Base-by-base conservation (phyloP, 2,329 filamentous ascomycete genomes). In the Colletotrichum caudatum region DNA sequence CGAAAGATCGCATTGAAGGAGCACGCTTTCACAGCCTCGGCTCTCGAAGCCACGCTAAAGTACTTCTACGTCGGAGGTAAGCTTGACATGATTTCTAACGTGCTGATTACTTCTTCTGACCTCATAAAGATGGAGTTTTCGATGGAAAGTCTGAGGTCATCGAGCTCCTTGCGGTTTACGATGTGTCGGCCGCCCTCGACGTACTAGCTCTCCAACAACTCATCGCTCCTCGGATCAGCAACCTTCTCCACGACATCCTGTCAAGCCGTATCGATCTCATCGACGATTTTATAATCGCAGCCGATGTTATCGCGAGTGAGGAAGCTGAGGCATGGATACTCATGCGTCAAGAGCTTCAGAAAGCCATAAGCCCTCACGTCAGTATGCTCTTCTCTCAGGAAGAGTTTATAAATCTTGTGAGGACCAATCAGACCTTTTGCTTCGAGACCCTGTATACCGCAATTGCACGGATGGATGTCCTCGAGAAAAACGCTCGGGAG, bases 61-160 rank as follows among this genome's bases (percentile, higher is more conserved):
- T 70, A 41, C 26, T 23, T 67, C 33, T 70, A 67, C 11, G 11
- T 61, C 18, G 68, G 68, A 50, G 57, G 68, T 61, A 29, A 26
- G 23, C 9, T 16, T 16, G 29, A 1, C 8, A 8, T 39, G n/a
- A 7, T 9, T 7, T 20, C 26, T 44, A 2, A 2, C 0, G 11
- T 20, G 41, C 29, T 7, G 11, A 23, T 5, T 1, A 1, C 48
- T 1, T 61, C 11, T 18, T 1, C n/a, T 69, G n/a, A 65, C 5
- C 2, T 1, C 12, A 0, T 12, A 35, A n/a, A 65, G 61, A 41
- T 26, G 7, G 39, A 6, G 61, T 23, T 18, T 18, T 66, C 5
- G 23, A 26, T 2, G 9, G 9, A 9, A 44, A 60, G 20, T 33
- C 39, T 3, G 67, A 70, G 18, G 35, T 56, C 20, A 18, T 66